Conservation (phyloP, 1,139 yeast genomes). For the Debaryomyces subglobosus region DNA sequence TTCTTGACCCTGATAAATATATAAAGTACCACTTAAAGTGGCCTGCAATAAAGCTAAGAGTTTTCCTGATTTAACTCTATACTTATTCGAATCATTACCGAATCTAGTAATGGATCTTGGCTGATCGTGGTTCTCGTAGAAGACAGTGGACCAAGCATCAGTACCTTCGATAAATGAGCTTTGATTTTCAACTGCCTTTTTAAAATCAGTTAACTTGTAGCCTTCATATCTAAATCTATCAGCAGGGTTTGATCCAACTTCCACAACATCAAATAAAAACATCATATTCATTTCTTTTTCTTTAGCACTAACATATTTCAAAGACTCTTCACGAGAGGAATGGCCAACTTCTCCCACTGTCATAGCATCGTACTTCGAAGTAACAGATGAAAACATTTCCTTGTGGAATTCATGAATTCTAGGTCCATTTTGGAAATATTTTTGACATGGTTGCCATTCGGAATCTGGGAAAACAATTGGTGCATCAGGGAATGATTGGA, state of each 20-base stretch:
- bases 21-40: conserved; percentile 58
- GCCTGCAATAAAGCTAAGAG: conserved; percentile 50
- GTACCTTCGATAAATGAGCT: conserved; percentile 46
- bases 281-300: conserved; percentile 55
- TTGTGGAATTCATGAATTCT: conserved; percentile 59
- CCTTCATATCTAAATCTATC: conserved; percentile 39
- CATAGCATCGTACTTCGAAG: conserved; percentile 53
- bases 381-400: conserved; percentile 50
- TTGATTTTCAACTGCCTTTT: conserved; percentile 40
- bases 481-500: conserved; percentile 50
- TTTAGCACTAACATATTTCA: conserved; percentile 52
- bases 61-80: conserved; percentile 44
- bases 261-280: conserved; percentile 51
- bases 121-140: conserved; percentile 62
- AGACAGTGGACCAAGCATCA: conserved; percentile 64
- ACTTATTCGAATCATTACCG: conserved; percentile 44
- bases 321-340: conserved; percentile 43
- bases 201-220: conserved; percentile 45
- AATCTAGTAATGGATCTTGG: conserved; percentile 57
- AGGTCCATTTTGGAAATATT: conserved; percentile 48
- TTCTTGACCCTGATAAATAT: conserved; percentile 64
- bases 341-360: conserved; percentile 61
- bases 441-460: conserved; percentile 42
- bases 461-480: conserved; percentile 46
- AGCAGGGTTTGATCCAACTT: conserved; percentile 39